Conservation (phyloP, 2,329 filamentous ascomycete genomes). For the Tolypocladium capitatum region DNA sequence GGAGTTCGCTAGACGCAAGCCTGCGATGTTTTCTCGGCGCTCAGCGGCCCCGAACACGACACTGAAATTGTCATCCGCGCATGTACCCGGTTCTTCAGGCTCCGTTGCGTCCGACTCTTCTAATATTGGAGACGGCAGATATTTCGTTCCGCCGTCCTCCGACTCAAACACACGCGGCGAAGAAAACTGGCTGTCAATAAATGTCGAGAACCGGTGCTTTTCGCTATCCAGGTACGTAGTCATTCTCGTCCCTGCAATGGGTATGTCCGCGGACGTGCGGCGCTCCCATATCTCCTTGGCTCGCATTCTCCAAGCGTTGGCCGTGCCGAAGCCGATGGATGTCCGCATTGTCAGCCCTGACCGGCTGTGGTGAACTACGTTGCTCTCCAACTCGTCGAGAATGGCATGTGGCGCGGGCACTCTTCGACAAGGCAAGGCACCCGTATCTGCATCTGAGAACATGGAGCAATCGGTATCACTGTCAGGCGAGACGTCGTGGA, state of each 20-base stretch:
- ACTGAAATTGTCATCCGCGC: slow-evolving; percentile 3
- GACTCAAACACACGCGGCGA: background rate
- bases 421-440: background rate
- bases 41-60: slow-evolving; percentile 12
- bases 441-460: background rate
- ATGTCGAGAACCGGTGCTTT: slow-evolving; percentile 1
- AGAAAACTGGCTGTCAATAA: slow-evolving; percentile 2
- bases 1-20: slow-evolving; percentile 4
- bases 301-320: background rate
- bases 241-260: background rate
- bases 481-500: no score
- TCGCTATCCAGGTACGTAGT: slow-evolving; percentile 1
- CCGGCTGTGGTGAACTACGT: background rate
- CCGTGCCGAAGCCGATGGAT: background rate
- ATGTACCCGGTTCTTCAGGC: background rate
- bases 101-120: slow-evolving; percentile 1
- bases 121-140: background rate
- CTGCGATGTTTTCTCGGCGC: slow-evolving; percentile 16
- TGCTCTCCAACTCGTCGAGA: background rate
- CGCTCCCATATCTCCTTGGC: background rate
- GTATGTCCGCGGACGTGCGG: background rate
- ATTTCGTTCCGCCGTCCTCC: background rate
- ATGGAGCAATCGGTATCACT: background rate
- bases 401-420: background rate
- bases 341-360: background rate